These are phyloP conservation scores for Pichia sp. DNA, from an alignment of 1,139 yeast species.

Conservation along the genomic window DNA sequence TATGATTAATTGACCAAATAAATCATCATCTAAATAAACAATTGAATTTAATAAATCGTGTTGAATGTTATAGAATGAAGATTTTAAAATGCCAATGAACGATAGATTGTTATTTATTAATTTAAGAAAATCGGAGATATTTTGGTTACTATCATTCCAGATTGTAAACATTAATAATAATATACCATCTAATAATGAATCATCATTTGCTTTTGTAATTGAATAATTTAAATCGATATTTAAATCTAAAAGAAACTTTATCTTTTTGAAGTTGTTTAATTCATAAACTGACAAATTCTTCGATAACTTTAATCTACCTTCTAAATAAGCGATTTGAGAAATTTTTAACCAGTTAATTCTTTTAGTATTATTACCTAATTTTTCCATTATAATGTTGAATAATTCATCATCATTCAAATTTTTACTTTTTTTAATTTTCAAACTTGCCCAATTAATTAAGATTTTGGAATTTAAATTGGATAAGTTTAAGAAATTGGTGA, in stretches of 20 bases:
- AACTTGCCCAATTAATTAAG: slow-evolving; percentile 77
- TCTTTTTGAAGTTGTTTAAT: slow-evolving; percentile 55
- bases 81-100: slow-evolving; percentile 27
- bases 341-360: slow-evolving; percentile 56
- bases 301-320: slow-evolving; percentile 71
- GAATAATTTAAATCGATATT: slow-evolving; percentile 57
- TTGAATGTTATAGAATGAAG: neutral
- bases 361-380: slow-evolving; percentile 29
- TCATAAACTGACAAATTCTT: slow-evolving; percentile 62
- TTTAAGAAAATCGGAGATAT: slow-evolving; percentile 45
- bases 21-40: slow-evolving; percentile 54
- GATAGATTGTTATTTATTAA: slow-evolving; percentile 40
- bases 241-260: slow-evolving; percentile 41
- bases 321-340: slow-evolving; percentile 68
- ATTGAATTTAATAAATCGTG: slow-evolving; percentile 41
- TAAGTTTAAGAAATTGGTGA: slow-evolving; percentile 47
- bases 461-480: slow-evolving; percentile 44
- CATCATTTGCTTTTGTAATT: slow-evolving; percentile 58
- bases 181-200: slow-evolving; percentile 41
- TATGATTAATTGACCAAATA: slow-evolving; percentile 38
- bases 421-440: slow-evolving; percentile 52
- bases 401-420: slow-evolving; percentile 55
- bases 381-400: slow-evolving; percentile 42
- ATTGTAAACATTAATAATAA: neutral
- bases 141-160: neutral